Conservation (phyloP, 2,329 filamentous ascomycete genomes). For the Endoconidiophora polonica region DNA sequence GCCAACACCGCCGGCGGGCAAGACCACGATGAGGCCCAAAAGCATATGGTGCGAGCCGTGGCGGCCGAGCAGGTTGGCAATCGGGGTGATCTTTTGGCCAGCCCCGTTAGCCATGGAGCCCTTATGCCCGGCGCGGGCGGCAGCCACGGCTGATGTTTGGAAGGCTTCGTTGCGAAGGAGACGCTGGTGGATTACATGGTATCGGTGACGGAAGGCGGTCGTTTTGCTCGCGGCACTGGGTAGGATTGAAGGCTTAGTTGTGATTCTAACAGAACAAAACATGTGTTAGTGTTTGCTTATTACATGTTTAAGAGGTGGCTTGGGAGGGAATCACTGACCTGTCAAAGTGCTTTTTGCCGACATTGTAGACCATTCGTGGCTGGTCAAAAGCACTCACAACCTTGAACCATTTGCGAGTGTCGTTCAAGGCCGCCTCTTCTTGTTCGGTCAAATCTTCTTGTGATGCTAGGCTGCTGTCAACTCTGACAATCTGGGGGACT, state of each 20-base stretch:
- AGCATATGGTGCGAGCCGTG: conserved; percentile 75
- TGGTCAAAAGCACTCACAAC: conserved; percentile 74
- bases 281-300: conserved; percentile 11
- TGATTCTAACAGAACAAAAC: conserved; percentile 28
- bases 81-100: conserved; percentile 76
- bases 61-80: conserved; percentile 58
- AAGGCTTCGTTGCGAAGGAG: conserved; percentile 87
- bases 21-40: conserved; percentile 62
- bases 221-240: conserved; percentile 71
- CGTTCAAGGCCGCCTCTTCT: conserved; percentile 38
- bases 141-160: conserved; percentile 60
- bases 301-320: neutral
- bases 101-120: conserved; percentile 47
- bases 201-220: conserved; percentile 71
- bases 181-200: conserved; percentile 81
- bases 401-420: conserved; percentile 70
- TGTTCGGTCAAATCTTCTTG: conserved; percentile 40
- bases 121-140: conserved; percentile 33
- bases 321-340: conserved; percentile 28
- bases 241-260: conserved; percentile 50
- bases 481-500: conserved; percentile 19
- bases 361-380: conserved; percentile 61
- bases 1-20: conserved; percentile 67
- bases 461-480: conserved; percentile 46
- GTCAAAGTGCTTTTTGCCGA: conserved; percentile 80